Percentiles rank a stretch among this genome's conserved stretches.
phyloP scores from a whole-genome alignment of 495 filamentous ascomycete genomes.

The Daldinia concentrica region DNA sequence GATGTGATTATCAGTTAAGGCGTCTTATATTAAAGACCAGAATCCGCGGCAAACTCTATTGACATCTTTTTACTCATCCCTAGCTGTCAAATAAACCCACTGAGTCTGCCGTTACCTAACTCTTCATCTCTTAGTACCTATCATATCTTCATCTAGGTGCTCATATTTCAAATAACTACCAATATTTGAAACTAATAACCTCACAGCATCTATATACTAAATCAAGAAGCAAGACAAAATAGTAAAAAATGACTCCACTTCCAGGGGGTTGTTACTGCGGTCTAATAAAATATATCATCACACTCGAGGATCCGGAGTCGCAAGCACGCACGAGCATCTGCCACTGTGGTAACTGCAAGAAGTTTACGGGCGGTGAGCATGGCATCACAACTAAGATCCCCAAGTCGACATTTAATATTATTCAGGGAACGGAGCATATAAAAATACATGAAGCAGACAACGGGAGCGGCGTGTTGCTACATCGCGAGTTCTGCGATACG shows the following conservation, averaged over 20 bases:
- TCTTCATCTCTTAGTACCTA: background rate
- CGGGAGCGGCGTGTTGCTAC: slow-evolving; percentile 61
- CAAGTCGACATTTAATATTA: slow-evolving; percentile 53
- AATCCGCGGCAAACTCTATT: background rate
- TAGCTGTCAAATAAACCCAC: background rate
- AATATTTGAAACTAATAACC: background rate
- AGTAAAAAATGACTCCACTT: slow-evolving; percentile 38
- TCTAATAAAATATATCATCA: slow-evolving; percentile 51
- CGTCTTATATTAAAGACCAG: background rate
- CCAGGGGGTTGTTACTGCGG: slow-evolving; percentile 55
- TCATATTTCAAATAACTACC: background rate
- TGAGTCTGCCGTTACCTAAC: background rate
- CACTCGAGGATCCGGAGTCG: slow-evolving; percentile 51
- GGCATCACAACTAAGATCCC: slow-evolving; percentile 72
- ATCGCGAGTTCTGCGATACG: slow-evolving; percentile 70
- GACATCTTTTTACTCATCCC: background rate
- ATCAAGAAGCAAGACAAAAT: background rate
- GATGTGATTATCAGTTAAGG: slow-evolving; percentile 30
- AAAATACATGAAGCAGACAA: slow-evolving; percentile 64
- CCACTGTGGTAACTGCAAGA: slow-evolving; percentile 70
- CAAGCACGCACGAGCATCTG: slow-evolving; percentile 71
- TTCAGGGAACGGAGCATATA: background rate
- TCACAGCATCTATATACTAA: background rate
- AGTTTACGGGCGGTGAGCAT: slow-evolving; percentile 71
- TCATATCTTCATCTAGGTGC: background rate